Base-by-base conservation (phyloP, 768 basidiomycete genomes). In the Tylopilus felleus region DNA sequence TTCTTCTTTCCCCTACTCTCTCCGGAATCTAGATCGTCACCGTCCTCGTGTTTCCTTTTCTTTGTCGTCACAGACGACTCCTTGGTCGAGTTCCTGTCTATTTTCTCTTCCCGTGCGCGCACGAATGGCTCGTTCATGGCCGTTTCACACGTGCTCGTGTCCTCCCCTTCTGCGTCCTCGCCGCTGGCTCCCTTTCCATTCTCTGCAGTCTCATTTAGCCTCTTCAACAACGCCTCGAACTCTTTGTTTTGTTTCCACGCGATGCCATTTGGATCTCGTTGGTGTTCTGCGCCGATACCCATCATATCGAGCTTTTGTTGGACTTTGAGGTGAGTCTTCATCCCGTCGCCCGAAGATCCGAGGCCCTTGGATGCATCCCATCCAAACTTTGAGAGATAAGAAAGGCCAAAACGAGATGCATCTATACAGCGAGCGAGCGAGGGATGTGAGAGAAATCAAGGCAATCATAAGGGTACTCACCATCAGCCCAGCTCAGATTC, bases 201-300 rank as follows among this genome's bases (percentile, higher is more conserved):
- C 17, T 53, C 54, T 16, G 68, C 68, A 49, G 29, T 63, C 22
- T 75, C 73, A 57, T 93, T 93, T 57, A 93, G 66, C 55, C 88
- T 74, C 62, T 74, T 79, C 60, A 93, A 65, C 42, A 93, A 61
- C 48, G 77, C 81, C 67, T 93, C 90, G 60, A 90, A 93, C 51
- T 93, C 90, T 59, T 75, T 81, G 59, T 88, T 90, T 73, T 93
- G 90, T 68, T 90, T 88, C 90, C 90, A 91, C 22, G 89, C 88
- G 59, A 86, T 82, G 8, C 87, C 89, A 60, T 86, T 78, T 2
- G 82, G 80, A 62, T 85, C 85, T 52, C 74, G 78, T 61, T 77
- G 79, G 56, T 86, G 83, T 47, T 80, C 82, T 36, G 85, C 87
- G 10, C 91, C 91, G 59, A 93, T 90, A 16, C 91, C 91, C 53